A percentile compares a stretch with the other conserved stretches of the same genome.
Evolutionary conservation across 2,329 filamentous ascomycete species (phyloP).

Genomic region (Juglanconis juglandina): DNA sequence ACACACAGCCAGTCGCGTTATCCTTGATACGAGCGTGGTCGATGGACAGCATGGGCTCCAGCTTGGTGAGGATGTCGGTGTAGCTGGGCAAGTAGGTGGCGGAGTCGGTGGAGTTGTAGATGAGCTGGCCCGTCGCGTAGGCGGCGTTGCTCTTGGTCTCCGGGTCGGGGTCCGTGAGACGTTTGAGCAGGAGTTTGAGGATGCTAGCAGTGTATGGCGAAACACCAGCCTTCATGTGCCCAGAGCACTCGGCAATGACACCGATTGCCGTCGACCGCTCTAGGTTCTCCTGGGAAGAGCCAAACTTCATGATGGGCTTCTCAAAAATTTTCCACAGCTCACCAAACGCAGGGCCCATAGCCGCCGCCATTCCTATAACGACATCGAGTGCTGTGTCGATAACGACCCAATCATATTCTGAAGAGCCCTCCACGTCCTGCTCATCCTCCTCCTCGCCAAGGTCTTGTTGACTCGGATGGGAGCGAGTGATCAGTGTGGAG

Average conservation of each 20-base stretch:
- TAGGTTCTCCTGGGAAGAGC: slow-evolving; percentile 77
- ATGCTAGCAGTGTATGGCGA: slow-evolving; percentile 76
- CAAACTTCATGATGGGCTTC: slow-evolving; percentile 84
- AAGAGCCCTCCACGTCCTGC: slow-evolving; percentile 72
- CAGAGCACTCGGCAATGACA: slow-evolving; percentile 85
- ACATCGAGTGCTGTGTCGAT: slow-evolving; percentile 94
- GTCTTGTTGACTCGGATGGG: slow-evolving; percentile 90
- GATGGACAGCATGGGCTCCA: slow-evolving; percentile 79
- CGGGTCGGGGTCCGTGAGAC: slow-evolving; percentile 81
- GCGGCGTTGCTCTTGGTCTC: slow-evolving; percentile 95
- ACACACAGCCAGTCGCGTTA: slow-evolving; percentile 88
- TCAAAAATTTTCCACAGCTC: slow-evolving; percentile 96
- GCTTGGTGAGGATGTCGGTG: slow-evolving; percentile 73
- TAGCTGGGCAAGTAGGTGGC: slow-evolving; percentile 72
- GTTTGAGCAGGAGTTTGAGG: slow-evolving; percentile 78
- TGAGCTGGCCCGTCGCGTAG: slow-evolving; percentile 82
- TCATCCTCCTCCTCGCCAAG: slow-evolving; percentile 78
- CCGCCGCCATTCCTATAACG: slow-evolving; percentile 76
- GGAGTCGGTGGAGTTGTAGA: slow-evolving; percentile 74
- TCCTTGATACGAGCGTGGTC: slow-evolving; percentile 80
- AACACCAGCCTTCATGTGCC: slow-evolving; percentile 76
- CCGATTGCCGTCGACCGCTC: slow-evolving; percentile 90
- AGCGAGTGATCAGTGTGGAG: slow-evolving; percentile 77
- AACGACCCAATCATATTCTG: slow-evolving; percentile 96
- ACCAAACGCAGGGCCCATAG: slow-evolving; percentile 75